Conservation (phyloP, 208 protist species). For the Leishmania tarentolae region DNA sequence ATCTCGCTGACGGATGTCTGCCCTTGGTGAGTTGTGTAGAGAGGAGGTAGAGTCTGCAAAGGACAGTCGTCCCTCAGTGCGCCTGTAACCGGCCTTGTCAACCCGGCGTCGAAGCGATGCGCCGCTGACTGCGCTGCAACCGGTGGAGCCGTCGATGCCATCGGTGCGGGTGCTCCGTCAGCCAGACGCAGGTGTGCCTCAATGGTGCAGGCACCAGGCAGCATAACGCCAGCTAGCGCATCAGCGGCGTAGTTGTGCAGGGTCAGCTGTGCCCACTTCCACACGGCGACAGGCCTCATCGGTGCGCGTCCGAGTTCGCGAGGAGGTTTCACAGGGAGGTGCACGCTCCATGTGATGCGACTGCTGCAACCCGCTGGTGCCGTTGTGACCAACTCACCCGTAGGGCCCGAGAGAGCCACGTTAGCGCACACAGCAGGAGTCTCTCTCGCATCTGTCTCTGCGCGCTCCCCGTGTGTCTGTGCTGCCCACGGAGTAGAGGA, state of each 20-base stretch:
- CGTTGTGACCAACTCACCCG: neutral
- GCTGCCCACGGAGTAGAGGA: neutral
- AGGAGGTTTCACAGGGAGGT: neutral
- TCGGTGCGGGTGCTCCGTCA: neutral
- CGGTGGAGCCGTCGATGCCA: neutral
- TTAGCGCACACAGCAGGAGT: neutral
- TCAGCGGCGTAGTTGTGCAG: slow-evolving; percentile 29
- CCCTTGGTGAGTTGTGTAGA: neutral
- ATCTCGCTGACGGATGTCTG: neutral
- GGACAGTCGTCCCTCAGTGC: neutral
- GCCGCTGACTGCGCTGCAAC: neutral
- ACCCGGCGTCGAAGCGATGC: neutral
- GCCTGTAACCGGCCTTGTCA: neutral
- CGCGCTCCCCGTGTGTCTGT: neutral
- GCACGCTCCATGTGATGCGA: neutral
- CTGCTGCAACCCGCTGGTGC: neutral
- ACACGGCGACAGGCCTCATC: neutral
- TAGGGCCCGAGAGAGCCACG: neutral
- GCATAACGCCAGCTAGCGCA: neutral
- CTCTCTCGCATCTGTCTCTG: neutral
- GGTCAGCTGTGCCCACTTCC: slow-evolving; percentile 18
- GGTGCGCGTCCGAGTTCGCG: neutral
- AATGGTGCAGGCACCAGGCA: neutral
- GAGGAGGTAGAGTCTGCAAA: neutral
- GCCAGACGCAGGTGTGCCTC: neutral